These are phyloP conservation scores for Symbiodinium pilosum DNA, from an alignment of 73 alveolate genomes.

Conservation along the genomic window DNA sequence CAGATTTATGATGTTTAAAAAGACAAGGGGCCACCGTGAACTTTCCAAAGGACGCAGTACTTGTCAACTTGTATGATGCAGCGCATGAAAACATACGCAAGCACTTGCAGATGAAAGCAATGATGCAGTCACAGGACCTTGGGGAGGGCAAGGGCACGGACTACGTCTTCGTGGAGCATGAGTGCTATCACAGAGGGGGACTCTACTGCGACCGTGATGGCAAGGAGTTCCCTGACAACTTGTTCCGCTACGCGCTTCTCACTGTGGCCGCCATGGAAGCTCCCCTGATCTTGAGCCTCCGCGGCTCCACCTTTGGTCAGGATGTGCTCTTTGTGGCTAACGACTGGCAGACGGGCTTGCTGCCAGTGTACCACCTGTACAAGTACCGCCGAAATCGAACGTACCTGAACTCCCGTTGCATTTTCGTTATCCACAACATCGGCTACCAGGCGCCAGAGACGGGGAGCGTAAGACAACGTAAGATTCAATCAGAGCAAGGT, in stretches of 20 bases:
- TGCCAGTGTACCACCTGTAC: conserved; percentile 89
- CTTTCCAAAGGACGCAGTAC: too few species aligned
- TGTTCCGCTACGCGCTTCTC: conserved; percentile 77
- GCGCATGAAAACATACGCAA: too few species aligned
- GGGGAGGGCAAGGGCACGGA: conserved; percentile 92
- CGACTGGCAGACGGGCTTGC: conserved; percentile 94
- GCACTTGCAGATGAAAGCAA: too few species aligned
- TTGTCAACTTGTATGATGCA: too few species aligned
- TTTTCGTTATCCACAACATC: conserved; percentile 87
- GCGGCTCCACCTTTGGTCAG: conserved; percentile 75
- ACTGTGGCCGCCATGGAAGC: conserved; percentile 80
- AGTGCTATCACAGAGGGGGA: conserved; percentile 54
- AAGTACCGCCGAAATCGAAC: conserved; percentile 87
- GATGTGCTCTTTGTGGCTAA: conserved; percentile 83
- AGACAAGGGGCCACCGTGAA: too few species aligned
- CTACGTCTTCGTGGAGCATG: conserved; percentile 87
- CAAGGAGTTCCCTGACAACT: conserved; percentile 68
- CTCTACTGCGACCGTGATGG: conserved; percentile 38
- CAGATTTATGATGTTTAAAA: too few species aligned
- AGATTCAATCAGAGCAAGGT: too few species aligned
- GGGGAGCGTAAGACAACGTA: too few species aligned
- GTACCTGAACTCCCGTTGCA: conserved; percentile 62
- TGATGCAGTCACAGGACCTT: conserved; percentile 26
- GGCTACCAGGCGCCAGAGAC: conserved; percentile 77
- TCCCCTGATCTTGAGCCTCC: conserved; percentile 60